Percentiles rank a stretch among this genome's conserved stretches.
Evolutionary conservation across 495 filamentous ascomycete species (phyloP).

Genomic region (Trichoderma erinaceum): DNA sequence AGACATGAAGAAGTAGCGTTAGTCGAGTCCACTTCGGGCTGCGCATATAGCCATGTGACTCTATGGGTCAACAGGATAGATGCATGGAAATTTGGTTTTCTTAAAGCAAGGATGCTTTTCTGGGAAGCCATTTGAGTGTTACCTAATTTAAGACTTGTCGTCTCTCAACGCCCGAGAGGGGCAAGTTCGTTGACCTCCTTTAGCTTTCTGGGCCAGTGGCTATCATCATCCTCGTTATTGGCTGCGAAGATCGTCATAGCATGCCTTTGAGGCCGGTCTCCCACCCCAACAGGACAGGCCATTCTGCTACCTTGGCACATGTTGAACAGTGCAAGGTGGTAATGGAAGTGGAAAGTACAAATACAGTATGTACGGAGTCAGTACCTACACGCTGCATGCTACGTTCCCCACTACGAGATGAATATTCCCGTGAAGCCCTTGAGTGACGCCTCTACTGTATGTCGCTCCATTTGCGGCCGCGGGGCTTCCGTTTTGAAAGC

Average conservation of each 20-base stretch:
- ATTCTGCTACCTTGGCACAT: background rate
- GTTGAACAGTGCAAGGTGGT: background rate
- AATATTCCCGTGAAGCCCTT: background rate
- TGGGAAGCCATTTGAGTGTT: background rate
- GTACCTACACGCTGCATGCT: background rate
- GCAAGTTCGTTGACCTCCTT: background rate
- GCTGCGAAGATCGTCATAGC: background rate
- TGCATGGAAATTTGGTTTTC: background rate
- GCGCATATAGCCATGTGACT: constrained; percentile 9
- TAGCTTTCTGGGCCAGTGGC: background rate
- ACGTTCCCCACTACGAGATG: constrained; percentile 5
- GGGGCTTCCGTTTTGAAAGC: background rate
- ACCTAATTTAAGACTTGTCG: background rate
- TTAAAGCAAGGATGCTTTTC: background rate
- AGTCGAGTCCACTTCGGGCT: background rate
- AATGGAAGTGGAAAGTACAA: background rate
- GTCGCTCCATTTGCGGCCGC: background rate
- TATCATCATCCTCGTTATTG: background rate
- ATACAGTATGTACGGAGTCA: background rate
- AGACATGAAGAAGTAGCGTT: constrained; percentile 2
- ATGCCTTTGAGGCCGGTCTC: background rate
- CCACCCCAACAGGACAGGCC: background rate
- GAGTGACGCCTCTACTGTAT: background rate
- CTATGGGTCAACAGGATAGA: background rate
- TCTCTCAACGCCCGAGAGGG: background rate